Percentiles rank a stretch among this genome's conserved stretches.
These are phyloP conservation scores for Periconia sp. DNA, from an alignment of 2,329 filamentous ascomycete species.

Conservation along the genomic window DNA sequence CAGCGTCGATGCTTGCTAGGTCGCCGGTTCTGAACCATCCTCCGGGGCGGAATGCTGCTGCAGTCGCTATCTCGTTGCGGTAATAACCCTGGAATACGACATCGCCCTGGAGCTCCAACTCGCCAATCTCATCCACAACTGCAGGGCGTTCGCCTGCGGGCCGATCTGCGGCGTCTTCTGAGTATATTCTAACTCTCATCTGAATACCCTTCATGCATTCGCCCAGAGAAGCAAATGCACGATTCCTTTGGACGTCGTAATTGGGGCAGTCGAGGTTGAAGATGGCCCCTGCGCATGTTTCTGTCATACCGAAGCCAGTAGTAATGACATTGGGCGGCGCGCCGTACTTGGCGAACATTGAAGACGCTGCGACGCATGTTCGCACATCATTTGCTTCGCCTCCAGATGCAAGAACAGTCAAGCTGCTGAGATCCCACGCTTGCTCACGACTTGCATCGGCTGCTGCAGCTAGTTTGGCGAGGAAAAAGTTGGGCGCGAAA, in stretches of 20 bases:
- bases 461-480: slow-evolving; percentile 24
- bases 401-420: slow-evolving; percentile 49
- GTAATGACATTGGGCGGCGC: slow-evolving; percentile 43
- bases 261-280: slow-evolving; percentile 51
- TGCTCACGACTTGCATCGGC: background rate
- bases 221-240: slow-evolving; percentile 49
- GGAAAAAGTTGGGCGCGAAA: slow-evolving; percentile 56
- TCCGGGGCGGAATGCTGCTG: slow-evolving; percentile 22
- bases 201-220: slow-evolving; percentile 46
- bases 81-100: slow-evolving; percentile 51
- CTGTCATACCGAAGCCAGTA: slow-evolving; percentile 59
- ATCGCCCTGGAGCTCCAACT: slow-evolving; percentile 26
- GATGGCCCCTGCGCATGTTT: slow-evolving; percentile 60
- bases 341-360: slow-evolving; percentile 38
- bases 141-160: too few species aligned
- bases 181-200: slow-evolving; percentile 49
- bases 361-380: slow-evolving; percentile 36
- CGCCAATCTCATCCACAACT: too few species aligned
- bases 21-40: slow-evolving; percentile 37
- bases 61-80: slow-evolving; percentile 35
- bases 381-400: slow-evolving; percentile 54
- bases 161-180: too few species aligned
- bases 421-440: slow-evolving; percentile 34
- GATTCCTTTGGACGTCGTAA: slow-evolving; percentile 41
- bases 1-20: slow-evolving; percentile 26